phyloP scores from a whole-genome alignment of 495 filamentous ascomycete species.

The Symbiotaphrina buchneri region DNA sequence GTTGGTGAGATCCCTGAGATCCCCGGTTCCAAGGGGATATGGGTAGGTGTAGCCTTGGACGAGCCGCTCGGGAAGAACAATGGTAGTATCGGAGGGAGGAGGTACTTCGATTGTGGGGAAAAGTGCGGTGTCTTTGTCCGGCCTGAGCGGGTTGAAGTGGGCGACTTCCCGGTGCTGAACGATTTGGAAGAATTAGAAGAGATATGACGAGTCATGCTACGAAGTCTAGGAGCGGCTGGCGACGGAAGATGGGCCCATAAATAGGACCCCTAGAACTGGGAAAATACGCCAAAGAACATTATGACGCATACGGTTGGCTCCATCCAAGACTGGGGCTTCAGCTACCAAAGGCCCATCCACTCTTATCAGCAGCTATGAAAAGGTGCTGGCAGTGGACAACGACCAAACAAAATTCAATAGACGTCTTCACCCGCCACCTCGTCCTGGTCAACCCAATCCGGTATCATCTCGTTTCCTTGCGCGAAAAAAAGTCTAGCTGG shows the following conservation, averaged over 20 bases:
- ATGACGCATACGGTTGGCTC: no score
- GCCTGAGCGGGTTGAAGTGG: constrained; percentile 73
- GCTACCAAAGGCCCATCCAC: no score
- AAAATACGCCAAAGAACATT: no score
- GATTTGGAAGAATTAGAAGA: constrained; percentile 68
- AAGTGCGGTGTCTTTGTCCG: constrained; percentile 75
- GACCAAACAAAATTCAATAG: no score
- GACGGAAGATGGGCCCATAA: no score
- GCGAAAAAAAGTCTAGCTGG: constrained; percentile 13
- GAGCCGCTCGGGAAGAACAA: constrained; percentile 85
- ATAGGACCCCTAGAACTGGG: no score
- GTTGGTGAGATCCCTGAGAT: constrained; percentile 68
- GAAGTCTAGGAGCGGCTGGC: no score
- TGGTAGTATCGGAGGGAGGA: constrained; percentile 51
- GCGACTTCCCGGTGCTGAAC: constrained; percentile 51
- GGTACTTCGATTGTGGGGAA: constrained; percentile 51
- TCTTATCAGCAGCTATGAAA: no score
- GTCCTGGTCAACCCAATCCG: constrained; percentile 3
- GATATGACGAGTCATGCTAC: constrained; percentile 30
- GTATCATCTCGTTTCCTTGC: constrained; percentile 10
- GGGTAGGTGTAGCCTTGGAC: constrained; percentile 71
- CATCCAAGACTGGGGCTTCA: no score
- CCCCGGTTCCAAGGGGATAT: constrained; percentile 40
- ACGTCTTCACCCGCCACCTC: not conserved
- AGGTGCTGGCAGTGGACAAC: no score